A percentile compares a stretch with the other conserved stretches of the same genome.
phyloP scores from a whole-genome alignment of 2,329 filamentous ascomycete genomes.

The Aspergillus fumigatus region DNA sequence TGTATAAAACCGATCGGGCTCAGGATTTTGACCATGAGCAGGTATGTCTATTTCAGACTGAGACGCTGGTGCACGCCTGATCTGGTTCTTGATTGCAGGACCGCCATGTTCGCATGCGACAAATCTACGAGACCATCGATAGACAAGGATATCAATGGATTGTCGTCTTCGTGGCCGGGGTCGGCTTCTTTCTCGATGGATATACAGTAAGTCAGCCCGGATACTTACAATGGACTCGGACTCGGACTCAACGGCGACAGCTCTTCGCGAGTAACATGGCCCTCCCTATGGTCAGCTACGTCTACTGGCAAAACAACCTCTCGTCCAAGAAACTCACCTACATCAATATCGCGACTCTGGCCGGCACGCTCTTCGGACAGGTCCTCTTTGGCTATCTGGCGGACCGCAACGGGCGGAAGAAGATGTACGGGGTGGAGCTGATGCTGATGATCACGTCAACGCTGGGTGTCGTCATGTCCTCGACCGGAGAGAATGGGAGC shows the following conservation, averaged over 20 bases:
- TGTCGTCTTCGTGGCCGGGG: conserved; percentile 44
- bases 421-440: conserved; percentile 49
- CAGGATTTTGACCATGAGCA: conserved; percentile 43
- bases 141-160: conserved; percentile 40
- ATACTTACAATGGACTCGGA: neutral
- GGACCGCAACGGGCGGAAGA: conserved; percentile 46
- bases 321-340: conserved; percentile 32
- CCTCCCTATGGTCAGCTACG: conserved; percentile 45
- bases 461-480: conserved; percentile 44
- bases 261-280: conserved; percentile 49
- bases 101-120: conserved; percentile 40
- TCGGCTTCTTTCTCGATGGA: conserved; percentile 49
- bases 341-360: conserved; percentile 45
- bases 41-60: conserved; percentile 12
- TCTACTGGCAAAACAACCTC: conserved; percentile 43
- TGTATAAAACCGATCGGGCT: conserved; percentile 43
- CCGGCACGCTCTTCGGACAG: conserved; percentile 46
- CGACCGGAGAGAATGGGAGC: conserved; percentile 38
- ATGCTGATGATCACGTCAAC: conserved; percentile 45
- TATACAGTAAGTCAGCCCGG: conserved; percentile 30
- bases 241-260: conserved; percentile 11
- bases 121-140: conserved; percentile 44
- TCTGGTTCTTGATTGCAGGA: conserved; percentile 22
- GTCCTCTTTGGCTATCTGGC: conserved; percentile 45
- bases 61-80: too few relatives aligned